Base-by-base conservation (phyloP, 805 yeast species). In the Jamesozyma rosinii region DNA sequence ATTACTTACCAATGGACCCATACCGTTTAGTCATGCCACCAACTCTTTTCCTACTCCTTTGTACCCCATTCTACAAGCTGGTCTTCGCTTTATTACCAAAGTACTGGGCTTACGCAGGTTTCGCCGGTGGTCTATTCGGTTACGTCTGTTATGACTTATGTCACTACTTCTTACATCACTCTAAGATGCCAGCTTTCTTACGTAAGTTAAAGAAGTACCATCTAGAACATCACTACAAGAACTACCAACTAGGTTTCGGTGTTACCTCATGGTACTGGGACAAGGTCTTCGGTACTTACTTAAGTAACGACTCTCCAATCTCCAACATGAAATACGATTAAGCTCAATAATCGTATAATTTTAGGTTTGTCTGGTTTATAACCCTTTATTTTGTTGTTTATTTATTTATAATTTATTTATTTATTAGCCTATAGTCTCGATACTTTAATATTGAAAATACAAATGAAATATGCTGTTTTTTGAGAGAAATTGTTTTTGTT, bases 11-110 rank as follows among this genome's bases (percentile, higher is more conserved):
- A 49, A 92, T 94, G 98, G 99, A 92, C 68, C 77, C 76, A 47
- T 71, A 77, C 62, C 79, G 99, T 61, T 75, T 92, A 56, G 99
- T 92, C 31, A 83, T 92, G 84, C 99, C 99, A 2, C 99, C 99
- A 40, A 72, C 97, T 0, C 68, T 92, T 58, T 81, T 90, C 50
- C 49, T 81, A 14, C 65, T 75, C 2, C 67, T 92, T 49, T 79
- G 87, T 39, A 75, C 72, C 33, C 99, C 99, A 37, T 75, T 92
- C 65, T 85, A 84, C 67, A 76, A 68, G 51, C 63, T 85, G 42
- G 92, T 92, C 15, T 92, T 88, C 58, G 60, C 69, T 4, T 49
- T 88, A 6, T 73, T 92, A 54, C 95, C 97, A 43, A 83, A 72
- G 63, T 75, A 86, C 65, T 69, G 74, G 71, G 97, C 96, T 4